phyloP scores from a whole-genome alignment of 176 grass and related monocot genomes.

The Aegilops sharonensis region DNA sequence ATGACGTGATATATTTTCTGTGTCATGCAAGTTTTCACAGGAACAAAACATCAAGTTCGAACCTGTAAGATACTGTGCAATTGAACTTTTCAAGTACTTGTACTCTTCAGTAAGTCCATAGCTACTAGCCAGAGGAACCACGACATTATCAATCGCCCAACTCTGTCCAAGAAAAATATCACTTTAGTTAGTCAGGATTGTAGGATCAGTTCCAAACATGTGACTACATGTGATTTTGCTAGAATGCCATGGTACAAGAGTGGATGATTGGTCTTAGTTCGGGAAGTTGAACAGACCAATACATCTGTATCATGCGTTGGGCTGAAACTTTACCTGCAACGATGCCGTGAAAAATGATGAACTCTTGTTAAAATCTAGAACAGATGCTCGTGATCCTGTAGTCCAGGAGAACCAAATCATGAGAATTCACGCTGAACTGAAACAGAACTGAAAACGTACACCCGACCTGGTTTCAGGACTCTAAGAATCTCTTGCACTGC shows the following conservation, averaged over 20 bases:
- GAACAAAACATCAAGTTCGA: slow-evolving; percentile 14
- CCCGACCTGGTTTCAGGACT: slow-evolving; percentile 75
- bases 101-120: slow-evolving; percentile 76
- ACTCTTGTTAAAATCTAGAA: slow-evolving; percentile 97
- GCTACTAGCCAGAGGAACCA: slow-evolving; percentile 72
- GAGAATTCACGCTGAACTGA: neutral
- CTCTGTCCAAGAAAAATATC: slow-evolving; percentile 39
- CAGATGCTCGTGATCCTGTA: slow-evolving; percentile 80
- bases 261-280: neutral
- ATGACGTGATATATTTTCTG: neutral
- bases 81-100: slow-evolving; percentile 81
- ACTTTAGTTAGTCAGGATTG: neutral
- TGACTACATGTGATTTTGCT: neutral
- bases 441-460: neutral
- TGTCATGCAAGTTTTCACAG: neutral
- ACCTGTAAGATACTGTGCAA: slow-evolving; percentile 83
- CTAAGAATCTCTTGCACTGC: slow-evolving; percentile 67
- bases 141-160: slow-evolving; percentile 86
- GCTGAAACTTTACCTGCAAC: slow-evolving; percentile 55
- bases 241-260: neutral
- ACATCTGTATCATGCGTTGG: neutral
- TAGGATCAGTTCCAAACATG: neutral
- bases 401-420: neutral
- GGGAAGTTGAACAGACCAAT: neutral
- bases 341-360: slow-evolving; percentile 62